Base-by-base conservation (phyloP, 176 grass and related monocot species). In the Phragmites australis region DNA sequence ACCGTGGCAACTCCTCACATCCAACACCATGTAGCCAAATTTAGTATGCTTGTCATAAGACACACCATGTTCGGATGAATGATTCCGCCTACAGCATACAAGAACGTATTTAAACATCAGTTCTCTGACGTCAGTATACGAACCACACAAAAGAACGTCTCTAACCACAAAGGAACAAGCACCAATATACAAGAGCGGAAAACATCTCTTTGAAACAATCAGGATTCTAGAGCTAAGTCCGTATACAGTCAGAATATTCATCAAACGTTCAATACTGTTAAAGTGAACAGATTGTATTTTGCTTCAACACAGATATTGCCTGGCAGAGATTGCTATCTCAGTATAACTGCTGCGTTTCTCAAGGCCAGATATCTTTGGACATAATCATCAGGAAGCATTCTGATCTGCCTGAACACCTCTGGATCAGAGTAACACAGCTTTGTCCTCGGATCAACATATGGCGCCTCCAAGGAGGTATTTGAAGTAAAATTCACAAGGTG, bases 391-490 rank as follows among this genome's bases (percentile, higher is more conserved):
- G 89, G 89, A 31, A 97, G 89, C 74, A 76, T 94, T 92, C 94
- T 79, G 67, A 97, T 72, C 42, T 80, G 94, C 84, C 82, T 97
- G 85, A 97, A 97, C 42, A 94, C 91, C 74, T 90, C 91, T 19
- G 92, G 94, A 70, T 90, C 82, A 16, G 88, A 57, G 12, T 94
- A 97, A 1, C 92, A 85, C 44, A 97, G 64, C 32, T 89, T 94
- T 74, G 95, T 97, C 83, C 95, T 92, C 1, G 95, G 95, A 88
- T 97, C 95, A 41, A 92, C 47, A 77, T 97, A 97, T 4, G 74
- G 89, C 65, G 94, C 92, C 94, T 97, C 83, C 77, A 89, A 57
- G 0, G 40, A 63, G 30, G 30, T 18, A n/a, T 80, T 50, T 27
- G 1, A 37, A 37, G 5, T 37, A 37, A 37, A 37, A 37, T 37